Evolutionary conservation across 495 filamentous ascomycete genomes (phyloP), one percentile per base, ranked within the genome.

Genomic region (Parmelia sp.): DNA sequence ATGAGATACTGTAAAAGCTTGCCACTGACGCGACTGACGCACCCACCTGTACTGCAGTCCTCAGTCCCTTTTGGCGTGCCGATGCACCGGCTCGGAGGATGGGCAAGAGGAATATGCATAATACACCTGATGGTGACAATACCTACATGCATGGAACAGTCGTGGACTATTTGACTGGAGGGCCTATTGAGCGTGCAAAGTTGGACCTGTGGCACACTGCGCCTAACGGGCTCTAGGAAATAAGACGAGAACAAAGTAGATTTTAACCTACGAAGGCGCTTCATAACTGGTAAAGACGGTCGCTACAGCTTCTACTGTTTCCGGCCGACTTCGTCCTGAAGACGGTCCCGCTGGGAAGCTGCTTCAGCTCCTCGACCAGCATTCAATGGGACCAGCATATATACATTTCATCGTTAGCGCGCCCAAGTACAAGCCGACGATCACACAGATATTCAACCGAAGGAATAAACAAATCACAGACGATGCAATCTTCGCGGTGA

Each of bases 301-400:
- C 76, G 77, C 6, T 92, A 90, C 71, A 76, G 76, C 29, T 82
- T 91, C 65, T 86, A 89, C 69, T 85, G 83, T 68, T 69, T 92
- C 66, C 78, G 85, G 36, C 88, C 88, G 9, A 87, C 85, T 35
- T 76, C 83, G n/a, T 56, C 86, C 88, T 0, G 68, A 76, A 67
- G 88, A 91, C 72, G 89, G 77, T n/a, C 79, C 78, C 11, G 76
- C 73, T 23, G 79, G 79, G 4, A 78, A 77, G 70, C 62, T 82
- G 19, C 71, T 82, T 17, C 62, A 77, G 51, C 66, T 88, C 58
- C 80, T 90, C 66, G 87, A 90, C 66, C 78, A 87, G 23, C 86
- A 92, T 74, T 88, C 89, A n/a, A 90, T 87, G 79, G 79, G 90
- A 33, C 90, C 90, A 40, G 90, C 88, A 44, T 90, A 93, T 71